A percentile compares a stretch with the other conserved stretches of the same genome.
Conservation (phyloP, 1,139 yeast genomes). For the Candida gigantensis region DNA sequence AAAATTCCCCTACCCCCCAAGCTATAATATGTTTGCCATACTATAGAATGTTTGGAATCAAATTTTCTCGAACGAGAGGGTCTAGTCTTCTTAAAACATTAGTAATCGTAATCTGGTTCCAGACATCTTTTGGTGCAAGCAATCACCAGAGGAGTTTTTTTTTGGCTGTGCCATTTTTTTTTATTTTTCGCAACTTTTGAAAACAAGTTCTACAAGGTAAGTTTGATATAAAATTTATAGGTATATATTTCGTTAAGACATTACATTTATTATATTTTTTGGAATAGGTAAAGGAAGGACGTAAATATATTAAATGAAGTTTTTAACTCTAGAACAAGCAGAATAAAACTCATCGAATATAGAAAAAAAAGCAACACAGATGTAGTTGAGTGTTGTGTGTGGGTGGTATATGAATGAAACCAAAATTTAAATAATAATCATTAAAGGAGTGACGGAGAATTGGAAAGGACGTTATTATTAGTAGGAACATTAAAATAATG, state of each 20-base stretch:
- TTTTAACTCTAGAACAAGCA: conserved; percentile 6
- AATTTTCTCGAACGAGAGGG: too few relatives aligned
- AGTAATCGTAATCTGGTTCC: too few relatives aligned
- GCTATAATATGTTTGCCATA: too few relatives aligned
- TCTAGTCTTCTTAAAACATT: too few relatives aligned
- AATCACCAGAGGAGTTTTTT: too few relatives aligned
- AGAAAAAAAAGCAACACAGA: conserved; percentile 3
- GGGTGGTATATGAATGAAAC: conserved; percentile 4
- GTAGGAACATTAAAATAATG: conserved; percentile 6
- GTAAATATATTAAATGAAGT: conserved; percentile 9
- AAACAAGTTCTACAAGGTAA: neutral
- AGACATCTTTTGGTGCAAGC: too few relatives aligned
- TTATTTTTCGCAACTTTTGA: neutral
- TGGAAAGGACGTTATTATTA: conserved; percentile 5
- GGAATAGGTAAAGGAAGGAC: conserved; percentile 7
- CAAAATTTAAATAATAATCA: conserved; percentile 8
- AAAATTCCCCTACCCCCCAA: too few relatives aligned
- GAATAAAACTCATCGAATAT: conserved; percentile 8
- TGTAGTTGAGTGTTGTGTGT: neutral
- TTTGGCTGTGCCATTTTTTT: too few relatives aligned
- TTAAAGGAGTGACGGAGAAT: conserved; percentile 8
- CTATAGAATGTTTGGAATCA: too few relatives aligned
- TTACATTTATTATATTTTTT: conserved; percentile 8
- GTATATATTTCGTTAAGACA: conserved; percentile 6
- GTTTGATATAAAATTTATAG: neutral